Percentiles rank a stretch among this genome's conserved stretches.
Evolutionary conservation across 1,284 basidiomycete genomes (phyloP).

Genomic region (Kalmanozyma brasiliensis): DNA sequence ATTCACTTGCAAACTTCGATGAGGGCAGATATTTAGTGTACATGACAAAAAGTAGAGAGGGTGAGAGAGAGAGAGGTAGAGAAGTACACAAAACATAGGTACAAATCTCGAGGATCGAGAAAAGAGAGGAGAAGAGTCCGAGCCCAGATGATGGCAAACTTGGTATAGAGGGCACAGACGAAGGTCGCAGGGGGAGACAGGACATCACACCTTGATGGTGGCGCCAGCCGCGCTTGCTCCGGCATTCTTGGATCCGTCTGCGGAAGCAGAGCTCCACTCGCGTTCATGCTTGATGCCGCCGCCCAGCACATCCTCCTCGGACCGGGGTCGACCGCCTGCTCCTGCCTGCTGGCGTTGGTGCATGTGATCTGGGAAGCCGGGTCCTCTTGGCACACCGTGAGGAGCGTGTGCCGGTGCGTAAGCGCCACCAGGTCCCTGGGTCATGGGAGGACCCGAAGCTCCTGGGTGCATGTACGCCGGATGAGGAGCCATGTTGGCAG

Average conservation of each 20-base stretch:
- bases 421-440: slow-evolving; percentile 24
- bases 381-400: slow-evolving; percentile 19
- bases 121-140: neutral
- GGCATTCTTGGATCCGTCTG: neutral
- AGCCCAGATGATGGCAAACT: neutral
- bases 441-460: slow-evolving; percentile 23
- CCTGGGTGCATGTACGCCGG: slow-evolving; percentile 50
- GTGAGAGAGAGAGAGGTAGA: neutral
- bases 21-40: neutral
- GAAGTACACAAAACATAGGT: neutral
- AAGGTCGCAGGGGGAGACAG: neutral
- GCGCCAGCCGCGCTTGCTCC: neutral
- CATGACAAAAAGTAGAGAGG: slow-evolving; percentile 3
- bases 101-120: too few species aligned
- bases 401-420: slow-evolving; percentile 31
- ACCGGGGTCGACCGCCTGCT: slow-evolving; percentile 22
- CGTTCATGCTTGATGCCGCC: slow-evolving; percentile 28
- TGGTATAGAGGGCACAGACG: slow-evolving; percentile 2
- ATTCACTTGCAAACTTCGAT: too few species aligned
- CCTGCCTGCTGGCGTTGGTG: slow-evolving; percentile 2
- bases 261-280: slow-evolving; percentile 31
- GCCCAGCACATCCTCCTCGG: slow-evolving; percentile 22
- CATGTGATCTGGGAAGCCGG: slow-evolving; percentile 10
- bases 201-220: slow-evolving; percentile 12
- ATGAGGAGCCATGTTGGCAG: slow-evolving; percentile 38